These are phyloP conservation scores for Metarhizium brunneum DNA, from an alignment of 2,329 filamentous ascomycete species.

Conservation along the genomic window DNA sequence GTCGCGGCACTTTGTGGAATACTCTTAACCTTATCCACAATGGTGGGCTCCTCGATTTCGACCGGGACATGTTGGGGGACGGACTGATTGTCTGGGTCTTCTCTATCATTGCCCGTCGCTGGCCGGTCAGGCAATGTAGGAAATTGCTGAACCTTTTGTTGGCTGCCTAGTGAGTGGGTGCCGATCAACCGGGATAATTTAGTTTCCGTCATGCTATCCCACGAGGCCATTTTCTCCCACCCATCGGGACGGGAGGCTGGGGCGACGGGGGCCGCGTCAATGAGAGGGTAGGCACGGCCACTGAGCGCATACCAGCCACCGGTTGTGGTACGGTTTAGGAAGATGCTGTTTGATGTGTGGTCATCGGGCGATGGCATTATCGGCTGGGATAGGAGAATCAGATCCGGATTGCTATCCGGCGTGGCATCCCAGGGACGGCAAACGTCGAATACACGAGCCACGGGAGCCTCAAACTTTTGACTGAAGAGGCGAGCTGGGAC, in stretches of 20 bases:
- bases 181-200: constrained; percentile 58
- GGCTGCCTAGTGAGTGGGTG: constrained; percentile 53
- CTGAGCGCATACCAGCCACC: constrained; percentile 94
- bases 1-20: constrained; percentile 41
- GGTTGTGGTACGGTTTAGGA: constrained; percentile 76
- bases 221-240: constrained; percentile 32
- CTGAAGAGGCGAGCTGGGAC: constrained; percentile 51
- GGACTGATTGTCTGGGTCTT: constrained; percentile 25
- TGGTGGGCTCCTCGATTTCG: constrained; percentile 27
- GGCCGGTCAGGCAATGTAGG: constrained; percentile 27
- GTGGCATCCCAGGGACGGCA: constrained; percentile 61
- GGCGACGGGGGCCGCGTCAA: constrained; percentile 55
- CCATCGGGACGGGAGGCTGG: constrained; percentile 36
- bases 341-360: constrained; percentile 53
- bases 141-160: constrained; percentile 23
- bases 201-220: constrained; percentile 29
- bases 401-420: constrained; percentile 56
- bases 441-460: constrained; percentile 83
- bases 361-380: constrained; percentile 48
- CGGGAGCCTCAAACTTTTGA: constrained; percentile 64
- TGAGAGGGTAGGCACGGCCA: constrained; percentile 74
- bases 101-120: constrained; percentile 14
- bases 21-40: constrained; percentile 41
- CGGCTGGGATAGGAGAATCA: constrained; percentile 83
- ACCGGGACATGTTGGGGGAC: constrained; percentile 17